phyloP scores from a whole-genome alignment of 202 grass and related monocot genomes.

The Sporobolus alterniflorus region DNA sequence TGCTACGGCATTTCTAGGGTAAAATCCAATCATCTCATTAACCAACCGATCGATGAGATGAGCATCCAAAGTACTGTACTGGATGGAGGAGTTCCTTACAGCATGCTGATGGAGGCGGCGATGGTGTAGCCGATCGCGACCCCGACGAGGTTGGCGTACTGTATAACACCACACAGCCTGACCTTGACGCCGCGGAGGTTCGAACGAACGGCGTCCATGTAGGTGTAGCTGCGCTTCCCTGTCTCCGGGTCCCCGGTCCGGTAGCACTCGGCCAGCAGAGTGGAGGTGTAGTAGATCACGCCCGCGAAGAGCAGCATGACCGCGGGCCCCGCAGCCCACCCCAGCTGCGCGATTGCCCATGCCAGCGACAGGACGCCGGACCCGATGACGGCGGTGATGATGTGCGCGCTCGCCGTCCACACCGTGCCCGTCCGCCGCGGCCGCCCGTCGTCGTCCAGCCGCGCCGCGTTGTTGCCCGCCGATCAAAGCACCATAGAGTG shows the following conservation, averaged over 20 bases:
- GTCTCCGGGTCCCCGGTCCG: slow-evolving; percentile 72
- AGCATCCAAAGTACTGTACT: no score
- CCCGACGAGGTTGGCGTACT: slow-evolving; percentile 92
- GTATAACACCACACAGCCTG: slow-evolving; percentile 65
- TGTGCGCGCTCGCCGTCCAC: slow-evolving; percentile 90
- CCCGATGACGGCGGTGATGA: slow-evolving; percentile 91
- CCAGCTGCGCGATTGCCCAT: slow-evolving; percentile 92
- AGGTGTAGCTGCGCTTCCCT: no score
- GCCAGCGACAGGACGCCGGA: slow-evolving; percentile 85
- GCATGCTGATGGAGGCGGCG: slow-evolving; percentile 90
- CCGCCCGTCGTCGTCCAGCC: slow-evolving; percentile 47
- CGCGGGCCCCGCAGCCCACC: slow-evolving; percentile 71
- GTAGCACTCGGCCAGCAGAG: slow-evolving; percentile 86
- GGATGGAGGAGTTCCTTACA: no score
- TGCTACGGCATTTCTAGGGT: no score
- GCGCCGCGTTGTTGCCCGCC: background rate
- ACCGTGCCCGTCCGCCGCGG: slow-evolving; percentile 57
- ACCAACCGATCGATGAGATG: no score
- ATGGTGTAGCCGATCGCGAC: slow-evolving; percentile 93
- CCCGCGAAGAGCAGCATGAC: slow-evolving; percentile 85
- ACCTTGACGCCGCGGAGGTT: no score
- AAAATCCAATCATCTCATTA: no score
- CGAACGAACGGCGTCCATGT: no score
- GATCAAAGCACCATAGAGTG: no score
- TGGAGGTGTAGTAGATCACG: slow-evolving; percentile 90